phyloP scores from a whole-genome alignment of 1,284 basidiomycete species.

The Papiliotrema laurentii region DNA sequence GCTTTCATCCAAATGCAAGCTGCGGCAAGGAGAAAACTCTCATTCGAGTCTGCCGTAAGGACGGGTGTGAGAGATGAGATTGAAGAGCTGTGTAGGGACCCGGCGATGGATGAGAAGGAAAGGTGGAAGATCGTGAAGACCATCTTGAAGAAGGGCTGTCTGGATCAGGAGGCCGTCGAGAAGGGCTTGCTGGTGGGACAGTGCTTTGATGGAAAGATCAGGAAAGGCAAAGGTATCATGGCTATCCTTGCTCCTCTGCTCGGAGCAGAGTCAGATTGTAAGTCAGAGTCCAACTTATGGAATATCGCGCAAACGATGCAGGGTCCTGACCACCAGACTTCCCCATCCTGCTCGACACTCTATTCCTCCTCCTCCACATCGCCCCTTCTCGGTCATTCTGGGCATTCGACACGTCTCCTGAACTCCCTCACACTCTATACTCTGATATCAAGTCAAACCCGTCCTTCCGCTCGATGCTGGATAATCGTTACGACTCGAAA shows the following conservation, averaged over 20 bases:
- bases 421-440: slow-evolving; percentile 63
- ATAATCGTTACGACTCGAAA: not conserved
- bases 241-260: slow-evolving; percentile 45
- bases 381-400: slow-evolving; percentile 61
- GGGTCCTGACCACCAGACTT: slow-evolving; percentile 56
- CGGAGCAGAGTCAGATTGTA: slow-evolving; percentile 21
- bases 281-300: slow-evolving; percentile 40
- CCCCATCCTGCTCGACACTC: slow-evolving; percentile 55
- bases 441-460: slow-evolving; percentile 76
- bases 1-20: slow-evolving; percentile 21
- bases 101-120: slow-evolving; percentile 1
- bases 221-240: slow-evolving; percentile 18
- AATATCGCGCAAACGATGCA: slow-evolving; percentile 27
- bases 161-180: slow-evolving; percentile 25
- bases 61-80: slow-evolving; percentile 29
- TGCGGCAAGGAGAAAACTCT: slow-evolving; percentile 17
- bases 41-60: slow-evolving; percentile 29
- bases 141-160: slow-evolving; percentile 17
- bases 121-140: slow-evolving; percentile 18
- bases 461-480: slow-evolving; percentile 54
- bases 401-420: slow-evolving; percentile 56
- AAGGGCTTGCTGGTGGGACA: slow-evolving; percentile 29
- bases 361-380: slow-evolving; percentile 52
- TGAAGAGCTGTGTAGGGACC: slow-evolving; percentile 17
- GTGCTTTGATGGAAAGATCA: slow-evolving; percentile 5